These are phyloP conservation scores for Globomyces pollinis-pini DNA, from an alignment of 192 early-diverging fungal species.

Conservation along the genomic window DNA sequence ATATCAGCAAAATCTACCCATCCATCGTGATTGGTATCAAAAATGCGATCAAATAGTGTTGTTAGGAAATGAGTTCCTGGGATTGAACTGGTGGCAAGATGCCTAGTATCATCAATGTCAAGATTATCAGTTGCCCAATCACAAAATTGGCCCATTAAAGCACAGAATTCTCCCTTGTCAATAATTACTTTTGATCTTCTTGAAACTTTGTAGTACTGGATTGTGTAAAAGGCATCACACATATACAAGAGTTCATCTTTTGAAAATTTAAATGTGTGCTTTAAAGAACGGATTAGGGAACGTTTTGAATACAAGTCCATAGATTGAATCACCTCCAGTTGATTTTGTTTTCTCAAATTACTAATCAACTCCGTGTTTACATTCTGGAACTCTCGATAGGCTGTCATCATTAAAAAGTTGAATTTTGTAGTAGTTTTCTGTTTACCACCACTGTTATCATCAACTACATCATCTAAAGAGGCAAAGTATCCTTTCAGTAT, in stretches of 20 bases:
- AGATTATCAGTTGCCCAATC: slow-evolving; percentile 35
- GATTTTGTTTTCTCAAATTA: slow-evolving; percentile 73
- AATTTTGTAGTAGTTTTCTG: slow-evolving; percentile 53
- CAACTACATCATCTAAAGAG: slow-evolving; percentile 57
- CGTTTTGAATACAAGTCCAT: slow-evolving; percentile 90
- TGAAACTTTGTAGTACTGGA: slow-evolving; percentile 46
- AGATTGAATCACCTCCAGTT: slow-evolving; percentile 86
- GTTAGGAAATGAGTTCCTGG: slow-evolving; percentile 1
- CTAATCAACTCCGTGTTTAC: slow-evolving; percentile 68
- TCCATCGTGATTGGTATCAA: slow-evolving; percentile 43
- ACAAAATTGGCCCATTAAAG: slow-evolving; percentile 30
- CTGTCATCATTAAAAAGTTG: slow-evolving; percentile 81
- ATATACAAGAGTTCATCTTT: slow-evolving; percentile 79
- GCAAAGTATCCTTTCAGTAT: slow-evolving; percentile 81
- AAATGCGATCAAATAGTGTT: slow-evolving; percentile 36
- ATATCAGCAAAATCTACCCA: slow-evolving; percentile 70
- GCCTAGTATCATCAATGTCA: slow-evolving; percentile 12
- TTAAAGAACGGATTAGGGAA: slow-evolving; percentile 73
- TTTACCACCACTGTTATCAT: slow-evolving; percentile 14
- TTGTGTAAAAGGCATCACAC: slow-evolving; percentile 84
- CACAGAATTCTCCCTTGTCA: slow-evolving; percentile 67
- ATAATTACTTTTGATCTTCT: slow-evolving; percentile 27
- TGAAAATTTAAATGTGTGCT: slow-evolving; percentile 65
- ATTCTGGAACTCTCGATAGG: slow-evolving; percentile 82
- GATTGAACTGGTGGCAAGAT: neutral